Conservation (phyloP, 164 flowering plant genomes). For the Tinospora cordifolia region DNA sequence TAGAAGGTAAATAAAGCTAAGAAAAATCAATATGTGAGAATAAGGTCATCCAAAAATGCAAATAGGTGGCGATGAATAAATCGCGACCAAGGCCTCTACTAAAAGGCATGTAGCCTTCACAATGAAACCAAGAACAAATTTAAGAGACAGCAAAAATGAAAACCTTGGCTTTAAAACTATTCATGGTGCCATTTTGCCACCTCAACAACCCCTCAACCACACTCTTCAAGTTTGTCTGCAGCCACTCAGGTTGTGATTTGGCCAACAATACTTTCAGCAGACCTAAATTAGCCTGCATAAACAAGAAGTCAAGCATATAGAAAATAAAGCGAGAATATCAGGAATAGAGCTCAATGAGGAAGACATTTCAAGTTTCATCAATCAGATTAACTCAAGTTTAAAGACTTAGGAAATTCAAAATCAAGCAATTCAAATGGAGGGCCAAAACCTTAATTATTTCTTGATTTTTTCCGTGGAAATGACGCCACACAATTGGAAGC, state of each 20-base stretch:
- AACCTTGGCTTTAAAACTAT: slow-evolving; percentile 92
- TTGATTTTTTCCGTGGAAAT: slow-evolving; percentile 72
- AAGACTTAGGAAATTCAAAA: not conserved
- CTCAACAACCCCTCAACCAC: slow-evolving; percentile 79
- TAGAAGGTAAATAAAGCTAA: not conserved
- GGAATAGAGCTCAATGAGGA: no score
- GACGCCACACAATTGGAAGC: slow-evolving; percentile 76
- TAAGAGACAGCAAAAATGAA: slow-evolving; percentile 5
- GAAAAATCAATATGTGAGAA: not conserved
- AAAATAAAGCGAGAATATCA: not conserved
- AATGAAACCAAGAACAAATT: not conserved
- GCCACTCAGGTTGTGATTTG: slow-evolving; percentile 64
- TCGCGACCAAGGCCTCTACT: not conserved
- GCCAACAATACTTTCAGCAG: slow-evolving; percentile 86
- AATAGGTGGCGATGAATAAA: not conserved
- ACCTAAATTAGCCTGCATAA: slow-evolving; percentile 85
- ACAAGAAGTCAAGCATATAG: slow-evolving; percentile 9
- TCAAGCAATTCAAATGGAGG: not conserved
- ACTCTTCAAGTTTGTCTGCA: slow-evolving; percentile 55
- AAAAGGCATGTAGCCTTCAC: not conserved
- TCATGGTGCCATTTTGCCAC: slow-evolving; percentile 76
- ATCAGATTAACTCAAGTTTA: not conserved
- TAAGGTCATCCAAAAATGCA: not conserved
- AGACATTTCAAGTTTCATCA: no score
- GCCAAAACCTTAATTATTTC: slow-evolving; percentile 63